Percentiles rank a stretch among this genome's conserved stretches.
phyloP scores from a whole-genome alignment of 352 stramenopile genomes.

The Pythium vanterpoolii region DNA sequence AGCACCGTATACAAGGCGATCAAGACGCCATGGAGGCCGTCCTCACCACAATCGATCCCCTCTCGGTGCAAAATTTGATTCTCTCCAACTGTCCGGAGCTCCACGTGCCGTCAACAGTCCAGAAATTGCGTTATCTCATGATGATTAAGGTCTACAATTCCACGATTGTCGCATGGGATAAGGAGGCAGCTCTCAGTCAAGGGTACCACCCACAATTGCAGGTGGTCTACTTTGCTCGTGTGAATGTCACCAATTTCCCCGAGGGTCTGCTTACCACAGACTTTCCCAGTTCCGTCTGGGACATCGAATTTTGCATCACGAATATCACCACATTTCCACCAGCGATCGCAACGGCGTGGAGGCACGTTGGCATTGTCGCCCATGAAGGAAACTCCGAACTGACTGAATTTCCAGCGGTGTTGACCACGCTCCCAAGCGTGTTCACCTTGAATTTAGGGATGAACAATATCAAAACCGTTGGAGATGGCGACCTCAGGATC shows the following conservation, averaged over 20 bases:
- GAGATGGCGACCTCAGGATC: neutral
- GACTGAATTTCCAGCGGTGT: neutral
- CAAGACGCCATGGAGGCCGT: neutral
- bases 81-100: conserved; percentile 1
- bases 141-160: conserved; percentile 17
- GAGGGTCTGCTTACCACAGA: neutral
- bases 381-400: neutral
- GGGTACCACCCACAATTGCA: neutral
- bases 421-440: neutral
- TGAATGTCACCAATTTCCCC: conserved; percentile 1
- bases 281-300: neutral
- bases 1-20: neutral
- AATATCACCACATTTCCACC: conserved; percentile 2
- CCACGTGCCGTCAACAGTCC: conserved; percentile 4
- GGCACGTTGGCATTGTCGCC: neutral
- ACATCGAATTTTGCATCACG: neutral
- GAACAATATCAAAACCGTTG: neutral
- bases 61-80: neutral
- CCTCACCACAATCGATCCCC: neutral
- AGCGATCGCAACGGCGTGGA: neutral
- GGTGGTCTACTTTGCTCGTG: neutral
- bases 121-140: neutral
- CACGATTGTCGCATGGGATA: neutral
- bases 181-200: neutral
- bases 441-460: neutral